Evolutionary conservation across 371 early-diverging fungal species (phyloP).

Genomic region (Paraphysoderma sedebokerense): DNA sequence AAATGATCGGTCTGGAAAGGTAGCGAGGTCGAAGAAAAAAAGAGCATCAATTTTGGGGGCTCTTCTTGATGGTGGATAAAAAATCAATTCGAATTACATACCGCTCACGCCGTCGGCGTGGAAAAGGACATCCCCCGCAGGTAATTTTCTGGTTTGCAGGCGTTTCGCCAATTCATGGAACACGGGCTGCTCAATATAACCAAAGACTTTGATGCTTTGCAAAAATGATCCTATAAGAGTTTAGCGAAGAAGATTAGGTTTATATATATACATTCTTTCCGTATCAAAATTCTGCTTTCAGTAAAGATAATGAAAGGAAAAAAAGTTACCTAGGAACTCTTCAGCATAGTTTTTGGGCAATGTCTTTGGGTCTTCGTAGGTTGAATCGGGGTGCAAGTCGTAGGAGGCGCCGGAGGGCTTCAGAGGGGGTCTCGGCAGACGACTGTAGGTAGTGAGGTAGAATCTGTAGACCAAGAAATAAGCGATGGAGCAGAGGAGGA

Average conservation of each 20-base stretch:
- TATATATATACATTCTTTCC: too few species aligned
- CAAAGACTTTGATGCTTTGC: slow-evolving; percentile 87
- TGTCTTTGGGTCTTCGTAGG: slow-evolving; percentile 33
- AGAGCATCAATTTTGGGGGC: too few species aligned
- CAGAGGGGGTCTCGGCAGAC: slow-evolving; percentile 35
- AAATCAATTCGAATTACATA: too few species aligned
- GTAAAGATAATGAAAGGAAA: too few species aligned
- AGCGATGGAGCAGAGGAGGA: slow-evolving; percentile 13
- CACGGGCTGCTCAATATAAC: slow-evolving; percentile 87
- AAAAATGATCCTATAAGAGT: too few species aligned
- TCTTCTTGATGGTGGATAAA: too few species aligned
- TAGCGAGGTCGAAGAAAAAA: too few species aligned
- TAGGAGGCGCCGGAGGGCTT: slow-evolving; percentile 32
- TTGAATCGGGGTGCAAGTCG: slow-evolving; percentile 62
- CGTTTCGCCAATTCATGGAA: slow-evolving; percentile 79
- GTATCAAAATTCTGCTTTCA: too few species aligned
- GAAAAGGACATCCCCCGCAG: slow-evolving; percentile 73
- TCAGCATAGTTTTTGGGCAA: slow-evolving; percentile 45
- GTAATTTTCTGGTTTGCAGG: slow-evolving; percentile 53
- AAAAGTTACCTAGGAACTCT: slow-evolving; percentile 61
- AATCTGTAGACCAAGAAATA: slow-evolving; percentile 51
- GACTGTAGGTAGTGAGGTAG: slow-evolving; percentile 59
- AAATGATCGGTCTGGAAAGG: slow-evolving; percentile 38
- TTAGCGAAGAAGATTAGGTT: too few species aligned
- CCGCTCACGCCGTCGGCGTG: slow-evolving; percentile 43